Evolutionary conservation across 768 basidiomycete species (phyloP).

Genomic region (Leucocoprinus birnbaumii): DNA sequence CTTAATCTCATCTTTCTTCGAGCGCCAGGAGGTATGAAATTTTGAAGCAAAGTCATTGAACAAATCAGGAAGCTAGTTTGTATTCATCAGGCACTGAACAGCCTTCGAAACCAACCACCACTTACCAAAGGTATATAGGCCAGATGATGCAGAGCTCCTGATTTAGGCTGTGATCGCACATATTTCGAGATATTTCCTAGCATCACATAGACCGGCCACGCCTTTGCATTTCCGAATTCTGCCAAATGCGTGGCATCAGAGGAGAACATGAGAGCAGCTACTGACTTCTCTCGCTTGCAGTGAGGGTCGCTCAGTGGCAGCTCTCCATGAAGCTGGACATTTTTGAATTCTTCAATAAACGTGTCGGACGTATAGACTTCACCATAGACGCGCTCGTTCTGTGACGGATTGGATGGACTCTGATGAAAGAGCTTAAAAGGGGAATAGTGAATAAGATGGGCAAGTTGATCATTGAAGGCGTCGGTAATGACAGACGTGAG

Average conservation of each 20-base stretch:
- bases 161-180: conserved; percentile 10
- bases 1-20: not conserved
- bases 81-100: no score
- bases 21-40: not conserved
- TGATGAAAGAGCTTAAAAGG: conserved; percentile 22
- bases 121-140: conserved; percentile 16
- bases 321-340: no score
- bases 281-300: conserved; percentile 22
- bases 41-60: conserved; percentile 1
- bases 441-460: conserved; percentile 22
- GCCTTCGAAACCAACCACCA: no score
- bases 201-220: conserved; percentile 18
- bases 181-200: conserved; percentile 20
- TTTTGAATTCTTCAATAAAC: no score
- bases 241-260: conserved; percentile 18
- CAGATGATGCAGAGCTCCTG: conserved; percentile 15
- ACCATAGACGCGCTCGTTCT: no score
- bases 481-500: conserved; percentile 22
- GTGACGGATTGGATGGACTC: no score
- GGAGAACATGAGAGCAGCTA: conserved; percentile 25
- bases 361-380: no score
- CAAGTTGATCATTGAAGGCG: conserved; percentile 17
- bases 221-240: conserved; percentile 14
- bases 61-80: conserved; percentile 10
- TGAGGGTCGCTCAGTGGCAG: conserved; percentile 18